Evolutionary conservation across 176 grass and related monocot genomes (phyloP).

Genomic region (Triticum aestivum): IWGSC_CS_RefSeq_v2.1 NC_057801.1:810010808-810011307

Average conservation of each 20-base stretch:
- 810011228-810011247: conserved; percentile 64
- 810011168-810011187: conserved; percentile 63
- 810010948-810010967: background rate
- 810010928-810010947: background rate
- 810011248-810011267: conserved; percentile 55
- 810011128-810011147: conserved; percentile 26
- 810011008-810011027: background rate
- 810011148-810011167: conserved; percentile 51
- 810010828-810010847: background rate
- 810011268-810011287: conserved; percentile 31
- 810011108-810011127: conserved; percentile 15
- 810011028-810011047: background rate
- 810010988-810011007: background rate
- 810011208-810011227: conserved; percentile 65
- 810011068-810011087: conserved; percentile 23
- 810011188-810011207: conserved; percentile 67
- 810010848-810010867: background rate
- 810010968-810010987: background rate
- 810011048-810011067: background rate
- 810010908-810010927: background rate
- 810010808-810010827: background rate
- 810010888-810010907: background rate
- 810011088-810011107: background rate
- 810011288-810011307: conserved; percentile 55
- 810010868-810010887: background rate